Base-by-base conservation (phyloP, 305 asterid species). In the Salvia sclarea region DNA sequence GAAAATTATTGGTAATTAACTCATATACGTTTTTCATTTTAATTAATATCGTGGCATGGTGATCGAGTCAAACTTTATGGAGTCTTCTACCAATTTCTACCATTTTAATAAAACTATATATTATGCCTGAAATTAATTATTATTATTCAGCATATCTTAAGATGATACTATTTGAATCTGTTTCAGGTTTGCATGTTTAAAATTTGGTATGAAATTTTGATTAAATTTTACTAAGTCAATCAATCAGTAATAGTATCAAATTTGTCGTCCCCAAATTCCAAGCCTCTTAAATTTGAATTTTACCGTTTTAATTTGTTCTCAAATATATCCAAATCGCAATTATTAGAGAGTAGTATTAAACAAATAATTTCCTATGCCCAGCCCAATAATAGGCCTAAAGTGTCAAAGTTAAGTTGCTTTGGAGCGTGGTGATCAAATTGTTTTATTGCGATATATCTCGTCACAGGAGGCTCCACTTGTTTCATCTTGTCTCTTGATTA, bases 1-100 rank as follows among this genome's bases (percentile, higher is more conserved):
- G 78, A 43, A 78, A 82, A 60, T 69, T 89, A 70, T 81, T 84
- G 87, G 96, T 81, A 24, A 49, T 11, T 33, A 13, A 57, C 18
- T 18, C 0, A 14, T 33, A 59, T 43, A 59, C 59, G 69, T 67
- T 33, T 60, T 41, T 52, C 31, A 11, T 35, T 68, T 38, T 75
- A 67, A 68, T 41, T 66, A 58, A 49, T 24, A 35, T 25, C 64
- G 5, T 37, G 3, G n/a, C n/a, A n/a, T n/a, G n/a, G n/a, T n/a
- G n/a, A n/a, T n/a, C n/a, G 24, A 37, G 47, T 50, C 56, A 8
- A n/a, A n/a, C n/a, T n/a, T n/a, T n/a, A n/a, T n/a, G n/a, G n/a
- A n/a, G n/a, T n/a, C n/a, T n/a, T n/a, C n/a, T n/a, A n/a, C n/a
- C n/a, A n/a, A n/a, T n/a, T n/a, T n/a, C n/a, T n/a, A n/a, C n/a